These are phyloP conservation scores for Phylloporus sp. DNA, from an alignment of 768 basidiomycete species.

Conservation along the genomic window DNA sequence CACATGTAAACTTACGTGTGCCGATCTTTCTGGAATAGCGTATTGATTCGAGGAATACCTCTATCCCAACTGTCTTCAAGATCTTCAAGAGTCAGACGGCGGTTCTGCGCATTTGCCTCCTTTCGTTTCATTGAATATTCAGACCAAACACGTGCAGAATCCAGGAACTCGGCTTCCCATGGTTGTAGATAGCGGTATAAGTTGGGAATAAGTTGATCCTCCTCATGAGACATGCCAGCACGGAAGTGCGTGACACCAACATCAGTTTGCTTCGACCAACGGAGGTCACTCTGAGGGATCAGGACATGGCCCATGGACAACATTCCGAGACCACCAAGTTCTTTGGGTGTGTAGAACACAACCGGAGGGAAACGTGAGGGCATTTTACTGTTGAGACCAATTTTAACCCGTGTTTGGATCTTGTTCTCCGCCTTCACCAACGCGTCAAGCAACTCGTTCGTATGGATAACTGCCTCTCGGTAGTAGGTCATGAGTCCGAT, in stretches of 20 bases:
- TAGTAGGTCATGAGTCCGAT: constrained; percentile 98
- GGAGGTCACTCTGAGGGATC: constrained; percentile 94
- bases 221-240: constrained; percentile 96
- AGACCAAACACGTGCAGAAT: constrained; percentile 98
- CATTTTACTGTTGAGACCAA: constrained; percentile 99
- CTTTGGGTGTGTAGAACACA: constrained; percentile 96
- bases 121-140: constrained; percentile 99
- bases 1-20: constrained; percentile 59
- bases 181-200: constrained; percentile 95
- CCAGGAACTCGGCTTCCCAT: constrained; percentile 97
- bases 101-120: constrained; percentile 98
- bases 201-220: constrained; percentile 94
- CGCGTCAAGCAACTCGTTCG: constrained; percentile 91
- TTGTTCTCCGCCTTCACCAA: constrained; percentile 99
- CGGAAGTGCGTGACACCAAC: constrained; percentile 98
- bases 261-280: constrained; percentile 99
- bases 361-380: constrained; percentile 98
- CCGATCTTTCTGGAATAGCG: constrained; percentile 97
- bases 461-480: constrained; percentile 96
- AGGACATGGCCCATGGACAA: constrained; percentile 99
- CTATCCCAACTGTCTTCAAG: constrained; percentile 98
- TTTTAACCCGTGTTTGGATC: constrained; percentile 99
- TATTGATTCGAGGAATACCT: constrained; percentile 98
- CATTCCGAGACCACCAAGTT: constrained; percentile 98
- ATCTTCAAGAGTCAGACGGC: constrained; percentile 94